Evolutionary conservation across 805 yeast genomes (phyloP).

Genomic region (Metschnikowia cerradonensis): DNA sequence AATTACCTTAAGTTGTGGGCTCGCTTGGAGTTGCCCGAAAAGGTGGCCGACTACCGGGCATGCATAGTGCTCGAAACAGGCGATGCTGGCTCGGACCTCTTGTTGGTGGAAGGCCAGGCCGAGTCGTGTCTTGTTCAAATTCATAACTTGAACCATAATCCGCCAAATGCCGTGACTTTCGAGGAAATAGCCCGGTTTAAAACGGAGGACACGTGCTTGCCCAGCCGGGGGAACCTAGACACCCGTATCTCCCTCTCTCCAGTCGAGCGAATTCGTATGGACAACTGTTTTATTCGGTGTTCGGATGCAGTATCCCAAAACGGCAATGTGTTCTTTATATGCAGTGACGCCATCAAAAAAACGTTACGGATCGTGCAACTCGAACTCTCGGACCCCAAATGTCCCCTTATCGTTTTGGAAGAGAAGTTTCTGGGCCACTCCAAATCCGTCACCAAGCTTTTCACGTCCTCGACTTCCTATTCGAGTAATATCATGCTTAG

Average conservation of each 20-base stretch:
- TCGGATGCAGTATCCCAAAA: background rate
- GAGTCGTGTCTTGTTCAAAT: conserved; percentile 42
- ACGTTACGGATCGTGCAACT: conserved; percentile 28
- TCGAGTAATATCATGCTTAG: conserved; percentile 31
- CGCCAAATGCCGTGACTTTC: conserved; percentile 51
- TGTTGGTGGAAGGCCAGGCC: conserved; percentile 37
- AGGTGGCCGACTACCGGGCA: conserved; percentile 3
- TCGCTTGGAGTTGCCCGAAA: conserved; percentile 27
- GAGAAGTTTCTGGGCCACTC: conserved; percentile 79
- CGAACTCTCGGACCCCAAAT: conserved; percentile 9
- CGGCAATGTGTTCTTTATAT: conserved; percentile 19
- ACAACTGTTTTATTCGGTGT: conserved; percentile 6
- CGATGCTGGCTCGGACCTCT: conserved; percentile 22
- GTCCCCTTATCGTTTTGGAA: conserved; percentile 15
- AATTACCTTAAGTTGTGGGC: conserved; percentile 59
- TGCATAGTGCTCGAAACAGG: conserved; percentile 5
- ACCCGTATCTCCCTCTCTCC: background rate
- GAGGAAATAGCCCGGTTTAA: conserved; percentile 27
- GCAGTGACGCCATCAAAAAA: conserved; percentile 37
- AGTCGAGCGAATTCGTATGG: background rate
- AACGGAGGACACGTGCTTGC: conserved; percentile 9
- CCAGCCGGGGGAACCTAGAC: conserved; percentile 4
- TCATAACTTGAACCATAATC: conserved; percentile 47
- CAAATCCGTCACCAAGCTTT: conserved; percentile 66
- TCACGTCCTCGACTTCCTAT: conserved; percentile 49